phyloP scores from a whole-genome alignment of 176 grass and related monocot genomes.

The Phyllostachys edulis region DNA sequence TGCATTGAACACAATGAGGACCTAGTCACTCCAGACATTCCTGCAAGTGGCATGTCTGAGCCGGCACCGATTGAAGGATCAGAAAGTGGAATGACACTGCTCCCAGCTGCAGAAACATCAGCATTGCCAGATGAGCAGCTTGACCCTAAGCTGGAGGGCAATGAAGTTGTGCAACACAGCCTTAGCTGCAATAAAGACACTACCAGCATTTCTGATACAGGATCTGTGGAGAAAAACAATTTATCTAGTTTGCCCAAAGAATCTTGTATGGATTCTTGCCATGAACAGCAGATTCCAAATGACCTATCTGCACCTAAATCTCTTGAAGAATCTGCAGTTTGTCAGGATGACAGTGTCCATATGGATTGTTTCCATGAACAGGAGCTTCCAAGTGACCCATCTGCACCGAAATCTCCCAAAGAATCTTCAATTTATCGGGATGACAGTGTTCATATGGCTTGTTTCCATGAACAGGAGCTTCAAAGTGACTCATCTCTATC shows the following conservation, averaged over 20 bases:
- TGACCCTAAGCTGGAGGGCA: background rate
- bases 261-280: background rate
- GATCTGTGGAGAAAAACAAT: background rate
- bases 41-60: background rate
- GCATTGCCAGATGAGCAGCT: constrained; percentile 14
- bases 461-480: background rate
- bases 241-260: background rate
- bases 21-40: background rate
- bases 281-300: background rate
- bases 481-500: background rate
- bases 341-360: background rate
- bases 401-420: background rate
- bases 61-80: background rate
- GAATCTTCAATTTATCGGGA: background rate
- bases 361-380: constrained; percentile 2
- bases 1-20: background rate
- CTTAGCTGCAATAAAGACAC: constrained; percentile 2
- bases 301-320: background rate
- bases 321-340: constrained; percentile 20
- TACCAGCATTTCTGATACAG: background rate
- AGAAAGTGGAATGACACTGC: background rate
- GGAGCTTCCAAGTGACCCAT: background rate
- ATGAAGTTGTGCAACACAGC: constrained; percentile 7
- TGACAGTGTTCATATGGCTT: background rate
- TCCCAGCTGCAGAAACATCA: background rate